Conservation (phyloP, 768 basidiomycete species). For the Mycena crocata region DNA sequence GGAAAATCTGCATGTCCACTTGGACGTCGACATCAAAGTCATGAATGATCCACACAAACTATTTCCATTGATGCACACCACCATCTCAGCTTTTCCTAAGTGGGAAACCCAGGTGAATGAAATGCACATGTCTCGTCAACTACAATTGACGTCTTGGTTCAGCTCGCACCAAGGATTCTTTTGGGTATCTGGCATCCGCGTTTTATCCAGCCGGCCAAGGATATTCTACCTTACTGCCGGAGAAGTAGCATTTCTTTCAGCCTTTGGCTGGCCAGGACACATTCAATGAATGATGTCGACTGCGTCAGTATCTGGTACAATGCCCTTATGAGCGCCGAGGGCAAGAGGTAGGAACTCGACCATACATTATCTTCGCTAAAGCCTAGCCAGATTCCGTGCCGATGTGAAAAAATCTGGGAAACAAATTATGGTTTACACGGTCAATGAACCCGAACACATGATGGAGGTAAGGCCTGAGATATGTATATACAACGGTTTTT, state of each 20-base stretch:
- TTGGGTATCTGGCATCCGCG: slow-evolving; percentile 78
- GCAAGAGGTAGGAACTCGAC: slow-evolving; percentile 53
- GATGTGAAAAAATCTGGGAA: slow-evolving; percentile 70
- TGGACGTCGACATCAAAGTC: slow-evolving; percentile 78
- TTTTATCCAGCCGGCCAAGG: slow-evolving; percentile 71
- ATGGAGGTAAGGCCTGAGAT: slow-evolving; percentile 58
- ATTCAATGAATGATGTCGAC: slow-evolving; percentile 74
- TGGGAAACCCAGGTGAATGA: slow-evolving; percentile 57
- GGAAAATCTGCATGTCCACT: slow-evolving; percentile 61
- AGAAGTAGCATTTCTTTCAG: slow-evolving; percentile 72
- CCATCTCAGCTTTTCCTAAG: slow-evolving; percentile 57
- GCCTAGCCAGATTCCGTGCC: slow-evolving; percentile 60
- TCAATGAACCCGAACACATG: slow-evolving; percentile 73
- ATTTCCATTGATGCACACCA: slow-evolving; percentile 66
- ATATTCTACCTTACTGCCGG: slow-evolving; percentile 69
- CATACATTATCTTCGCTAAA: not conserved
- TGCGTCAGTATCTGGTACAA: slow-evolving; percentile 73
- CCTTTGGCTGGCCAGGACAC: slow-evolving; percentile 63
- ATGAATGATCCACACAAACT: slow-evolving; percentile 75
- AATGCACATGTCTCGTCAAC: not conserved
- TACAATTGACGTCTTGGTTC: not conserved
- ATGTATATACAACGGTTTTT: not conserved
- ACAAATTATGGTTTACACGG: slow-evolving; percentile 79
- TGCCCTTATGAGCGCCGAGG: slow-evolving; percentile 63
- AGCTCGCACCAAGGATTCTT: slow-evolving; percentile 68